phyloP scores from a whole-genome alignment of 331 rosid genomes.

The Erythrophleum ivorense region DNA sequence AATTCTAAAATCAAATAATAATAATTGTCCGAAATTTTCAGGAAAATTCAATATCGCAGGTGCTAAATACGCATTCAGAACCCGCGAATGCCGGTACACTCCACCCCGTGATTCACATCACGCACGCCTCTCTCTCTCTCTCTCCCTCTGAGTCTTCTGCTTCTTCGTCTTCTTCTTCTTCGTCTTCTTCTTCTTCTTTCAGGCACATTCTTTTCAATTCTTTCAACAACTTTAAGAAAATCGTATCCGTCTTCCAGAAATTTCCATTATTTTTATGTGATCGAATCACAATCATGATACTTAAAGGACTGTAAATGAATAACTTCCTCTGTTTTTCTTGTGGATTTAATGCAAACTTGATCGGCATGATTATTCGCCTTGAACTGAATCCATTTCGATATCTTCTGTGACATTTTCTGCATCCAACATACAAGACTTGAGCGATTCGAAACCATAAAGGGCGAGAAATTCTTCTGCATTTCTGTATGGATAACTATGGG shows the following conservation, averaged over 20 bases:
- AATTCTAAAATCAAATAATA: too few relatives aligned
- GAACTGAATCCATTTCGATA: slow-evolving; percentile 4
- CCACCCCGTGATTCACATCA: background rate
- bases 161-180: too few relatives aligned
- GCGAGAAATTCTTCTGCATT: background rate
- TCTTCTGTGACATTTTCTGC: slow-evolving; percentile 19
- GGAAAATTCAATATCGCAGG: too few relatives aligned
- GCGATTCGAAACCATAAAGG: background rate
- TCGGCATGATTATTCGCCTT: slow-evolving; percentile 2
- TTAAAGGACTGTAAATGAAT: background rate
- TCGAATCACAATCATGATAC: background rate
- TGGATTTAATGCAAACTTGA: background rate
- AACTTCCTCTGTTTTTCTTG: background rate
- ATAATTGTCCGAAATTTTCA: too few relatives aligned
- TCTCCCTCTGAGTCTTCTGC: background rate
- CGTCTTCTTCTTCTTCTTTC: background rate
- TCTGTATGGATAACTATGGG: slow-evolving; percentile 45
- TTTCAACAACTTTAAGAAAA: background rate
- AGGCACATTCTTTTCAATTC: background rate
- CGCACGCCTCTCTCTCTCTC: background rate
- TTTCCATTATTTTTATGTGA: background rate
- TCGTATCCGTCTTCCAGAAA: background rate
- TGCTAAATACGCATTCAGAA: background rate
- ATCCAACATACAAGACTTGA: slow-evolving; percentile 15
- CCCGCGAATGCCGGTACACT: background rate